Percentiles rank a stretch among this genome's conserved stretches.
These are phyloP conservation scores for Scleroderma citrinum DNA, from an alignment of 768 basidiomycete genomes.

Conservation along the genomic window DNA sequence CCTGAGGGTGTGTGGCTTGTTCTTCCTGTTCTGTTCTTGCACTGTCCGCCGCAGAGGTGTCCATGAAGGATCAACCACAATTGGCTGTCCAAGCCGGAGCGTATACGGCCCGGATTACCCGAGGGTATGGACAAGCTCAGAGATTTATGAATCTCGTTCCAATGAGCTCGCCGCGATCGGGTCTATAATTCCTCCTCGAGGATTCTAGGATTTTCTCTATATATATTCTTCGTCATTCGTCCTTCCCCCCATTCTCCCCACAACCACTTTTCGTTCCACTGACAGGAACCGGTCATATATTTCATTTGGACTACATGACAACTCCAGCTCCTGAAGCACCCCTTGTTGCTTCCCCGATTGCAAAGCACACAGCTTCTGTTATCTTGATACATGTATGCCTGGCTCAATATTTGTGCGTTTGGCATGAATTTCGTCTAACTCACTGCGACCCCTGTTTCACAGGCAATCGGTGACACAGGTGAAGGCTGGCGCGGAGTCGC, in stretches of 20 bases:
- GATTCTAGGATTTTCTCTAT: constrained; percentile 1
- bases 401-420: neutral
- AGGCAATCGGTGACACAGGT: constrained; percentile 77
- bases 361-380: constrained; percentile 78
- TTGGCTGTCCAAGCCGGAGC: neutral
- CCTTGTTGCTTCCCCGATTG: constrained; percentile 31
- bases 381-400: constrained; percentile 81
- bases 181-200: constrained; percentile 2
- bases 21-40: constrained; percentile 10
- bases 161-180: neutral
- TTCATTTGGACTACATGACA: neutral
- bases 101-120: neutral
- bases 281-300: neutral
- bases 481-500: constrained; percentile 76
- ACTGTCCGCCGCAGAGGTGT: constrained; percentile 9
- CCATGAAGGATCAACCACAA: constrained; percentile 12
- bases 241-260: neutral
- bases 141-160: too few relatives aligned
- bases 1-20: constrained; percentile 13
- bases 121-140: too few relatives aligned
- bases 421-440: neutral
- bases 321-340: constrained; percentile 17
- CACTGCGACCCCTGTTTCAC: neutral
- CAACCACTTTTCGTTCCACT: neutral
- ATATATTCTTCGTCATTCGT: constrained; percentile 1